phyloP scores from a whole-genome alignment of 75 land plant genomes.

The Pinus albicaulis region DNA sequence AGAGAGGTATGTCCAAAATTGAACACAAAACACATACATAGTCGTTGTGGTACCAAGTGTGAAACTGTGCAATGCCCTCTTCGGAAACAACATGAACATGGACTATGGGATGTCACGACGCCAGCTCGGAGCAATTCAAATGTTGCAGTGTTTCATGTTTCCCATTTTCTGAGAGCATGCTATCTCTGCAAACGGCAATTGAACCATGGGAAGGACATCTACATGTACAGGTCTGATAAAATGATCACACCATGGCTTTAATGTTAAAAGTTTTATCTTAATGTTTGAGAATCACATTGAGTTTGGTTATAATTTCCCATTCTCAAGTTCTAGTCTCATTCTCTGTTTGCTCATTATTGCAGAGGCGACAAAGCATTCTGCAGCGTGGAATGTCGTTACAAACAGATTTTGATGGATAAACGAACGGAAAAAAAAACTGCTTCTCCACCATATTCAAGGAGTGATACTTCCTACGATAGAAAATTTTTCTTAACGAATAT shows the following conservation, averaged over 20 bases:
- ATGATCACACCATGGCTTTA: background rate
- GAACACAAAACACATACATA: background rate
- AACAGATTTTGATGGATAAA: conserved; percentile 58
- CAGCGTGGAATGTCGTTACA: conserved; percentile 57
- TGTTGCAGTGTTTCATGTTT: background rate
- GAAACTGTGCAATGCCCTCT: background rate
- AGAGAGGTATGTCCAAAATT: conserved; percentile 14
- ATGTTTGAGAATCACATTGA: background rate
- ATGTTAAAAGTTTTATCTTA: background rate
- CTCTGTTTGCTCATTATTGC: conserved; percentile 12
- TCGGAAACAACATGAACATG: background rate
- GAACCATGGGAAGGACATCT: conserved; percentile 25
- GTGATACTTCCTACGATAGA: background rate
- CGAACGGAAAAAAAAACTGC: conserved; percentile 18
- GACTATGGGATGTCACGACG: background rate
- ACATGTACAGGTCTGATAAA: conserved; percentile 31
- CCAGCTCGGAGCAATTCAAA: background rate
- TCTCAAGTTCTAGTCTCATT: background rate
- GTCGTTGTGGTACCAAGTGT: background rate
- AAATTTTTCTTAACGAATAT: background rate
- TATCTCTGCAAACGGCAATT: conserved; percentile 24
- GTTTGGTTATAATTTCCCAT: background rate
- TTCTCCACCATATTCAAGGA: background rate
- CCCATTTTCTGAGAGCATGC: conserved; percentile 28
- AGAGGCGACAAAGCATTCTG: conserved; percentile 80